phyloP scores from a whole-genome alignment of 2,329 filamentous ascomycete genomes.

The Neobulgaria alba region DNA sequence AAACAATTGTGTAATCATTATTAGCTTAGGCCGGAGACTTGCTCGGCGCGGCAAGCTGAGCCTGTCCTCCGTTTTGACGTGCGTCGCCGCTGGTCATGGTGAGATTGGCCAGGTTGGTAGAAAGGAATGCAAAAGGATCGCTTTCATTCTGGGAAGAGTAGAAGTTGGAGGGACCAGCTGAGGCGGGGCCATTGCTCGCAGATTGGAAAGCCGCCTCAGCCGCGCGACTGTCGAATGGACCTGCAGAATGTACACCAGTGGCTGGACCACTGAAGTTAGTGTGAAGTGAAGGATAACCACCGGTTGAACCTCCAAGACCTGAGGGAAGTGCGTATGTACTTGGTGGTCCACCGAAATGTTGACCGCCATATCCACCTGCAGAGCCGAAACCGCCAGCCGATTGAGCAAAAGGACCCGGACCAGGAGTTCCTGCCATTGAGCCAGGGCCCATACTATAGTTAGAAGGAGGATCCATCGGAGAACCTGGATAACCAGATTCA shows the following conservation, averaged over 20 bases:
- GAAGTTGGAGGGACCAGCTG: slow-evolving; percentile 64
- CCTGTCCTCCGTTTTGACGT: slow-evolving; percentile 50
- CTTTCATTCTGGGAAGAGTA: slow-evolving; percentile 58
- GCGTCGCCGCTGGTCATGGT: slow-evolving; percentile 59
- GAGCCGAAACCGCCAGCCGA: slow-evolving; percentile 60
- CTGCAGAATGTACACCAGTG: slow-evolving; percentile 70
- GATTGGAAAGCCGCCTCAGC: slow-evolving; percentile 92
- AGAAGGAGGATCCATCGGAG: slow-evolving; percentile 77
- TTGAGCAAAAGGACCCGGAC: slow-evolving; percentile 67
- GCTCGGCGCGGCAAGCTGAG: slow-evolving; percentile 26
- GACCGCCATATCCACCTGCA: slow-evolving; percentile 53
- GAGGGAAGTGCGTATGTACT: slow-evolving; percentile 87
- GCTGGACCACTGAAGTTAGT: slow-evolving; percentile 66
- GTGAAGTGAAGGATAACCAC: slow-evolving; percentile 74
- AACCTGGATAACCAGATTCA: slow-evolving; percentile 85
- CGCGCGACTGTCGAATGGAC: slow-evolving; percentile 85
- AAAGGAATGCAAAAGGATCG: slow-evolving; percentile 75
- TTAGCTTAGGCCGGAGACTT: slow-evolving; percentile 28
- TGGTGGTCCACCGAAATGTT: slow-evolving; percentile 80
- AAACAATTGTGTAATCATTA: slow-evolving; percentile 13
- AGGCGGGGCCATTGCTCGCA: slow-evolving; percentile 71
- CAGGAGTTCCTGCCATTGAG: slow-evolving; percentile 78
- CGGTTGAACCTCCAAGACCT: slow-evolving; percentile 69
- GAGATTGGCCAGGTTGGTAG: slow-evolving; percentile 61
- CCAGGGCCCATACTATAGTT: slow-evolving; percentile 79